A percentile compares a stretch with the other conserved stretches of the same genome.
Evolutionary conservation across 495 filamentous ascomycete genomes (phyloP).

Genomic region (Daldinia vernicosa): DNA sequence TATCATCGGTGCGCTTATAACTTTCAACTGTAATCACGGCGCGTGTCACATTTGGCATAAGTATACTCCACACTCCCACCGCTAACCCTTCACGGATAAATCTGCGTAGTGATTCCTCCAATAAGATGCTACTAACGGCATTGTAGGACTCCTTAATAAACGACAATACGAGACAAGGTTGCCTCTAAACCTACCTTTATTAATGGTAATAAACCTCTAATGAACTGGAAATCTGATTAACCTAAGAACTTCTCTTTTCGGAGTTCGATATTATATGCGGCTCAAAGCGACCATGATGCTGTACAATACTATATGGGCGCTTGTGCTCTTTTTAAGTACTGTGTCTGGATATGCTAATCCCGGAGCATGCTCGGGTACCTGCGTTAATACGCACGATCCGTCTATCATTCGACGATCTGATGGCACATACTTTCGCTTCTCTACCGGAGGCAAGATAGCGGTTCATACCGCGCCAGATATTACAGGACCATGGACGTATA

Average conservation of each 20-base stretch:
- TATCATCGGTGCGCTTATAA: slow-evolving; percentile 4
- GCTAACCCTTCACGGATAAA: slow-evolving; percentile 22
- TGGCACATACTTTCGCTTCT: slow-evolving; percentile 78
- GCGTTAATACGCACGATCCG: slow-evolving; percentile 71
- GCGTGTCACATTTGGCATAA: not conserved
- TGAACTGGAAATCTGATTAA: not conserved
- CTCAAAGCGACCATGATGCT: not conserved
- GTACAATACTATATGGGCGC: not conserved
- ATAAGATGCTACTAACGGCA: slow-evolving; percentile 8
- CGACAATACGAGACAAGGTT: not conserved
- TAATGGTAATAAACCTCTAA: slow-evolving; percentile 3
- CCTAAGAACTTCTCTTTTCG: slow-evolving; percentile 3
- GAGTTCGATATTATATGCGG: not conserved
- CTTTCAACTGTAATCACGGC: slow-evolving; percentile 1
- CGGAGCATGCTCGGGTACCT: slow-evolving; percentile 65
- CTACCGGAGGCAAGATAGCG: slow-evolving; percentile 68
- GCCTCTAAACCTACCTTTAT: not conserved
- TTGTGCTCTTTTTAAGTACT: slow-evolving; percentile 20
- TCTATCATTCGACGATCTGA: slow-evolving; percentile 69
- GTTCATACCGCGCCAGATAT: slow-evolving; percentile 66
- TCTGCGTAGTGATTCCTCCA: slow-evolving; percentile 23
- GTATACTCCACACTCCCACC: slow-evolving; percentile 14
- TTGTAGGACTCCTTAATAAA: slow-evolving; percentile 16
- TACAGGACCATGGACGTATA: slow-evolving; percentile 70
- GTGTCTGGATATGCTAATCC: slow-evolving; percentile 58